Base-by-base conservation (phyloP, 352 stramenopile genomes). In the Pilasporangium apinafurcum region DNA sequence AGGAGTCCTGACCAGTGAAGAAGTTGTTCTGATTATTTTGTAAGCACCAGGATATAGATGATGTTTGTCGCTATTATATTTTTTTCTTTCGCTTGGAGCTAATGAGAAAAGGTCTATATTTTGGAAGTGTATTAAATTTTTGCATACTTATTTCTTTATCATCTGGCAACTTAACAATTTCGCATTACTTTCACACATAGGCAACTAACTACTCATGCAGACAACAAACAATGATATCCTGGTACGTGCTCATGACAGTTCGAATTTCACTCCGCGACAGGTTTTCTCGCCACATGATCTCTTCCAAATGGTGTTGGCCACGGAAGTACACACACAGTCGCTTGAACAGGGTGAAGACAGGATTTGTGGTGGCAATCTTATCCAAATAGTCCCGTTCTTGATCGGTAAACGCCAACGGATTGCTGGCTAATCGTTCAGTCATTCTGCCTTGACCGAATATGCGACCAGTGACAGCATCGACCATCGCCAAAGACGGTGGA, bases 221-320 rank as follows among this genome's bases (percentile, higher is more conserved):
- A 53, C 72, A 86, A 40, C 69, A 88, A 10, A 90, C 80, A 24
- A 92, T 79, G 37, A 91, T 91, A 30, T 89, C 74, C 43, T 85
- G 66, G 54, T 92, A 94, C n/a, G 76, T 88, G 50, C 66, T 88
- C 42, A 94, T 61, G 20, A 92, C 78, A 0, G 72, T 86, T 20
- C 78, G 74, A 14, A 94, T 48, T 33, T 90, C 83, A n/a, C 69
- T 82, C 3, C 83, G 71, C 1, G 75, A 86, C 1, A 94, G 50
- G 21, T 89, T 92, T 37, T 94, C 83, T 12, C 83, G 63, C 83
- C 83, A 94, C 83, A 94, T 94, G 44, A 94, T 94, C 59, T 94
- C 83, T 57, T 91, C 83, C 12, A 92, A 51, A 45, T 94, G 83
- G 40, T 92, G 70, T 34, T 94, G 74, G 29, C 83, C 83, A 31